Evolutionary conservation across 768 basidiomycete species (phyloP).

Genomic region (Podaxis sp.): DNA sequence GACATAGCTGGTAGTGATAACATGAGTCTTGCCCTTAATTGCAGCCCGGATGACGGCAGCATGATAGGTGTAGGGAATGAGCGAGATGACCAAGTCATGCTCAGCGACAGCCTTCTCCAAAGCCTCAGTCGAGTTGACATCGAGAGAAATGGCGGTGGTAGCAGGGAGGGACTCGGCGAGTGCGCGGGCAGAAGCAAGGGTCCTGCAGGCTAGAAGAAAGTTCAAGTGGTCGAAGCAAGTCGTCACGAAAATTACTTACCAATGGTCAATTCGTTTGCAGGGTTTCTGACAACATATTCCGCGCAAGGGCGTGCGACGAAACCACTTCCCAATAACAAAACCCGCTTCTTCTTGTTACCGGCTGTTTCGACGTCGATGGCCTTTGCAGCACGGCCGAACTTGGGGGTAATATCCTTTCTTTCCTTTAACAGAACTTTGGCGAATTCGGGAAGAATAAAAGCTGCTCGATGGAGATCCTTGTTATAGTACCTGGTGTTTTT

Average conservation of each 20-base stretch:
- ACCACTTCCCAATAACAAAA: conserved; percentile 91
- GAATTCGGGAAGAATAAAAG: conserved; percentile 95
- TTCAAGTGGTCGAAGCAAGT: not conserved
- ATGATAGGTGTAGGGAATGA: conserved; percentile 95
- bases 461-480: conserved; percentile 69
- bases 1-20: conserved; percentile 96
- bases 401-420: conserved; percentile 66
- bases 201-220: conserved; percentile 72
- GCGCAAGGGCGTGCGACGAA: conserved; percentile 97
- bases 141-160: conserved; percentile 75
- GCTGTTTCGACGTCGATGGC: conserved; percentile 24
- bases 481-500: conserved; percentile 83
- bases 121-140: conserved; percentile 68
- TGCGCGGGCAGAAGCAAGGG: conserved; percentile 70
- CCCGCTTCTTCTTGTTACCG: conserved; percentile 53
- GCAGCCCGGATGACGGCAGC: conserved; percentile 88
- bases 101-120: conserved; percentile 81
- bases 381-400: conserved; percentile 67
- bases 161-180: conserved; percentile 69
- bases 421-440: conserved; percentile 74
- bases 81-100: conserved; percentile 92
- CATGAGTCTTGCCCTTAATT: conserved; percentile 85
- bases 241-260: conserved; percentile 43
- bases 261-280: conserved; percentile 81
- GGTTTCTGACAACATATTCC: conserved; percentile 84